Conservation (phyloP, 108 stramenopile genomes). For the Conticribra weissflogii region DNA sequence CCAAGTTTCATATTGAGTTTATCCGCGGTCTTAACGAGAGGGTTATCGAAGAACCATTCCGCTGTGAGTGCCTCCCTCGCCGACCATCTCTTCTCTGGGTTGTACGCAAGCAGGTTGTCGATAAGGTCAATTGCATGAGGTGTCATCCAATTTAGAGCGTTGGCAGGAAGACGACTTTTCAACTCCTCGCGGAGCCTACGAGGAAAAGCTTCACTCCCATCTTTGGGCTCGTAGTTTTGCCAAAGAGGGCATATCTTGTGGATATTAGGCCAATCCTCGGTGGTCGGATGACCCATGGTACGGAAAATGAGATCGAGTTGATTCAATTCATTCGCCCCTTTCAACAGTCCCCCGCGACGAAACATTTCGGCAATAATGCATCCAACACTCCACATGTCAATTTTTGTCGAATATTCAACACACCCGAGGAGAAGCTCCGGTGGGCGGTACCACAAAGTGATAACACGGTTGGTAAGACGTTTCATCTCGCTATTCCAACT, state of each 20-base stretch:
- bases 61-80: conserved; percentile 78
- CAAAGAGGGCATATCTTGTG: conserved; percentile 74
- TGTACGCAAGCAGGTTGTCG: conserved; percentile 71
- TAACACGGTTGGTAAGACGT: conserved; percentile 91
- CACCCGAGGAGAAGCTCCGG: conserved; percentile 93
- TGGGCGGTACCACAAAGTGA: conserved; percentile 97
- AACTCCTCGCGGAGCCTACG: conserved; percentile 70
- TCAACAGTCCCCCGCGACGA: conserved; percentile 80
- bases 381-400: conserved; percentile 98
- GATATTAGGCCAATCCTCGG: conserved; percentile 77
- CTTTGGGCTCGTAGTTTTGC: conserved; percentile 73
- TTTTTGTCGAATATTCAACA: conserved; percentile 82
- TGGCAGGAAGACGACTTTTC: conserved; percentile 57
- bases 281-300: conserved; percentile 77
- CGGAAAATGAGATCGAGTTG: conserved; percentile 86
- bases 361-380: conserved; percentile 97
- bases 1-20: conserved; percentile 85
- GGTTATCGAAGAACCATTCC: conserved; percentile 88
- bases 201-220: conserved; percentile 51
- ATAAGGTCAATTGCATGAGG: conserved; percentile 79
- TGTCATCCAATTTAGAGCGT: conserved; percentile 83
- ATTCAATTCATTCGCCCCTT: conserved; percentile 64
- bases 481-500: conserved; percentile 90
- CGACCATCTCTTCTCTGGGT: conserved; percentile 83
- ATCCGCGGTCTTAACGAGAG: conserved; percentile 74